Evolutionary conservation across 495 filamentous ascomycete genomes (phyloP), one percentile per base, ranked within the genome.

Genomic region (Physcia stellaris): DNA sequence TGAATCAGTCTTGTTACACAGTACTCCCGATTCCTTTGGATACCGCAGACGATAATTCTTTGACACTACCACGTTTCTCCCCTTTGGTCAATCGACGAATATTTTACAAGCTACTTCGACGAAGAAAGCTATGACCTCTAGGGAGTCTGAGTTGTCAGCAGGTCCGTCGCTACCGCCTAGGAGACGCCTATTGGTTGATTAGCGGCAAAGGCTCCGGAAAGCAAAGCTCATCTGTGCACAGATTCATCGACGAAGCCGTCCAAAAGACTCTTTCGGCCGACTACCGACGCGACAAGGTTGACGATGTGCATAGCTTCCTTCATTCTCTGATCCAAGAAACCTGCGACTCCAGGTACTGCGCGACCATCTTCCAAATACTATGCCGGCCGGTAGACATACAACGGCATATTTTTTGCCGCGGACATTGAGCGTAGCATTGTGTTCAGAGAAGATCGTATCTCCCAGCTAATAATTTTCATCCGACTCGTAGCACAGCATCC

Each of bases 351-450:
- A 47, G 26, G 20, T 28, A 2, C 40, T 56, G 5, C 41, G 54
- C 15, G 50, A 52, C 18, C 53, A 57, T 32, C 40, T 54, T 15
- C 38, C 51, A n/a, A 56, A 56, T 27, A 43, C 56, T 24, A 46
- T 58, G n/a, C 43, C 51, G 1, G 55, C 55, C 23, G 55, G 55
- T 19, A 52, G 55, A 41, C 75, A 80, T 49, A 80, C 75, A 18
- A 79, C 75, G 4, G 67, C 65, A 21, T 62, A 55, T 16, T 65
- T 73, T 3, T 51, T 79, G 0, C 60, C 65, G 2, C 78, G 73
- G 73, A 56, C 60, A 4, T 56, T 77, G n/a, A n/a, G n/a, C n/a
- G 48, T 75, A 48, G 56, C 59, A 35, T 19, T 23, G 13, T 32
- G 23, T 24, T 16, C 26, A 7, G 27, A 23, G 2, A 9, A 4